phyloP scores from a whole-genome alignment of 2,329 filamentous ascomycete species.

The Aspergillus amoenus region DNA sequence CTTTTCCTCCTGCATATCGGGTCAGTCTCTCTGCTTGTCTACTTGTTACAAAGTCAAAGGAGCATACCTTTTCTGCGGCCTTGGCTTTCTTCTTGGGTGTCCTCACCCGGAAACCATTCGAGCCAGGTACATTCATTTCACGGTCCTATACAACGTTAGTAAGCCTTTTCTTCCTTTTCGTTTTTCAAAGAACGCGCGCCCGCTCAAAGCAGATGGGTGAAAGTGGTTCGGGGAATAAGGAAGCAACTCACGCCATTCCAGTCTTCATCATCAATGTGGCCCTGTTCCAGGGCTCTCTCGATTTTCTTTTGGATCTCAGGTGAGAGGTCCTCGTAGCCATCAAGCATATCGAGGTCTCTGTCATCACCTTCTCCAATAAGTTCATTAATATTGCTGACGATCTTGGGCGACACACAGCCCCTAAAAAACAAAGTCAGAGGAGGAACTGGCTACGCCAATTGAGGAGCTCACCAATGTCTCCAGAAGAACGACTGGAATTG shows the following conservation, averaged over 20 bases:
- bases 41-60: not conserved
- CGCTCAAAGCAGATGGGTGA: not conserved
- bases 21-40: not conserved
- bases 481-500: conserved; percentile 68
- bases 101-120: conserved; percentile 59
- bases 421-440: conserved; percentile 31
- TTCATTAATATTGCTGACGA: conserved; percentile 63
- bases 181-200: too few relatives aligned
- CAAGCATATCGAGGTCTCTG: conserved; percentile 66
- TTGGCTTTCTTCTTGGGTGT: conserved; percentile 21
- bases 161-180: not conserved
- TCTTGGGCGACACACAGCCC: conserved; percentile 82
- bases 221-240: not conserved
- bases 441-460: not conserved
- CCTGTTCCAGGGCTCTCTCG: conserved; percentile 67
- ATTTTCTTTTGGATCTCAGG: conserved; percentile 72
- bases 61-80: conserved; percentile 22
- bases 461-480: conserved; percentile 74
- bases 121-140: conserved; percentile 69
- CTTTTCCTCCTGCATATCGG: conserved; percentile 10
- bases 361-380: conserved; percentile 42
- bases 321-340: conserved; percentile 77
- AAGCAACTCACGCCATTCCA: conserved; percentile 75
- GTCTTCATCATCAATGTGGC: conserved; percentile 80
- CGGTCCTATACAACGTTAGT: conserved; percentile 57